Evolutionary conservation across 192 early-diverging fungal species (phyloP), one percentile per base, ranked within the genome.

Genomic region (Gonapodya prolifera): DNA sequence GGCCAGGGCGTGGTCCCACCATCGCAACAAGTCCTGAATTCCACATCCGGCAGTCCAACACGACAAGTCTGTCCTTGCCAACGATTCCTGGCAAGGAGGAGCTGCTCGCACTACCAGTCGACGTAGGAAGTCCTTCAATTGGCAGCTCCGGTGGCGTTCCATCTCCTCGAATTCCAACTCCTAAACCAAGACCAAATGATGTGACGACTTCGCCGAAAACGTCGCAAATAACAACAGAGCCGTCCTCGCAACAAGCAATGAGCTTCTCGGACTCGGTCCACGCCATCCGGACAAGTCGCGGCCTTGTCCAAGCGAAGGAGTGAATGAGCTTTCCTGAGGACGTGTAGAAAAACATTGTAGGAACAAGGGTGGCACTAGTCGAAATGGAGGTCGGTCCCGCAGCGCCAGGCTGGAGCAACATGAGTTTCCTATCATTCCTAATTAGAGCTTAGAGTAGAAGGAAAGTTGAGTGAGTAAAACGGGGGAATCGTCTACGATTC

Each of bases 21-120:
- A 98, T 83, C 1, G 93, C 98, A 1, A 99, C 95, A 33, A 99
- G 80, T 30, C 96, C 98, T n/a, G 87, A 90, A 35, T 90, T 92
- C 92, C 92, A 98, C 78, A 99, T 90, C 36, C 89, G 85, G 81
- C 91, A 93, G 34, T 96, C 96, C 23, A 94, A 81, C 0, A 99
- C 85, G 2, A 91, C 91, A 23, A 61, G 45, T 16, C 45, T 8
- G 8, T 61, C 45, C 23, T 61, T 61, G 8, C 8, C 45, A 23
- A 77, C 81, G 85, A 2, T 96, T 93, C 36, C 88, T 91, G 18
- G 96, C 94, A 35, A 93, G 93, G 89, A 91, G 77, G 76, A 17
- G 17, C 8, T 33, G 16, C 2, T 17, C 16, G 69, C 30, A 79
- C 18, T 78, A 33, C 29, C 78, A 18, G 76, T 17, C 28, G 75